Evolutionary conservation across 2,329 filamentous ascomycete species (phyloP), one percentile per base, ranked within the genome.

Genomic region (Sclerotinia nivalis): DNA sequence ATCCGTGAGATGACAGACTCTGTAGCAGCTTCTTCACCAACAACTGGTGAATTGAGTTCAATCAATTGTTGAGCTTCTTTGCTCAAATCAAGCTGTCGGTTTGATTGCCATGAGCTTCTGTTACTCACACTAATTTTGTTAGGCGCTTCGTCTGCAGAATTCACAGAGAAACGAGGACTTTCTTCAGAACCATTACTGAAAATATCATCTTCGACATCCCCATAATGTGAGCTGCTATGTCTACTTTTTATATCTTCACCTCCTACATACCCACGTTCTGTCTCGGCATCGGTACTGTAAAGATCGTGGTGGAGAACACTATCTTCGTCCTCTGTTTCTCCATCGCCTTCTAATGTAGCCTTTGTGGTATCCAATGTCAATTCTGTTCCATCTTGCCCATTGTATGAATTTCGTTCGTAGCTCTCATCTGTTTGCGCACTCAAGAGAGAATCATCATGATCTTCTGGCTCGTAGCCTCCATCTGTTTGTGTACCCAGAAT

Each of bases 1-100:
- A 78, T 71, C 70, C 79, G 70, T 80, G 84, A 77, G 83, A 89
- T 79, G 81, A 82, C 73, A 9, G 61, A 52, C 85, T 85, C 71
- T 25, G 74, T 73, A 28, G 72, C 68, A 59, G 75, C 74, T 69
- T 78, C 76, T 66, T 79, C 76, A 61, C 76, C 76, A 22, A 77
- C 73, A 8, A 55, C 60, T 40, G 75, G 75, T 40, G 75, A 77
- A 10, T 73, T 76, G 5, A 76, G 71, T 25, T 71, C 60, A 68
- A 77, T 77, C 31, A 67, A 37, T 54, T 76, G 73, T n/a, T 70
- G 37, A n/a, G 68, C 70, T 52, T 69, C 67, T 40, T 49, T 64
- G 22, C 58, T 64, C 1, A 65, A 62, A 40, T 69, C 58, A 37
- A 37, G 34, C 22, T 69, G 25, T 47, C 59, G 58, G 25, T 31